Evolutionary conservation across 164 flowering plant species (phyloP), one percentile per base, ranked within the genome.

Genomic region (Nelumbo lutea): DNA sequence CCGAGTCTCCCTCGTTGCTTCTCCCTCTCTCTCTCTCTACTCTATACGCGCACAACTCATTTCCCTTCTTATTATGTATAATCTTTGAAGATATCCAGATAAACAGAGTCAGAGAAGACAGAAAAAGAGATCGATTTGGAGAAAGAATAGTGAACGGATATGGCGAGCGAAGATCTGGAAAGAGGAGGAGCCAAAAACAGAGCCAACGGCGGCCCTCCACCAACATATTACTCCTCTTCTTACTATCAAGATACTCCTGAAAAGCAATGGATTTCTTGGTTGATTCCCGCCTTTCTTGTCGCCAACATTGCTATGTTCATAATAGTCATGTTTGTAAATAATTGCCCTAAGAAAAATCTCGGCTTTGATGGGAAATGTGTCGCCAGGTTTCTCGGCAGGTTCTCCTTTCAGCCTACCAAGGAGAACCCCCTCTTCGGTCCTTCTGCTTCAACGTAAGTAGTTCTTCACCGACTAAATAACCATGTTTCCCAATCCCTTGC

Each of bases 391-490:
- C 88, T 90, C 4, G 88, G 90, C 9, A 75, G 96, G 68, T 81
- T 90, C 68, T 88, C 96, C 1, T 93, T 93, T 70, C 77, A 93
- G 82, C 96, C 98, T 7, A 66, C 85, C 50, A 68, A 64, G 53
- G 87, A 86, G 57, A 90, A 93, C 79, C 96, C 96, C 39, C 85
- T 93, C 47, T 79, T 89, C 44, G 98, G 96, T 11, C 96, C 98
- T 61, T 90, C 96, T 76, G 79, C 95, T 65, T 41, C 69, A 7
- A 83, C 95, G 98, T 93, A 80, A 81, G 73, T 50, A 56, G 48
- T 72, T 57, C 39, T 47, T 9, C 53, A n/a, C n/a, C n/a, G n/a
- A n/a, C n/a, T n/a, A n/a, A 0, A 51, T 73, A 42, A 59, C 57
- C 50, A 27, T n/a, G n/a, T 53, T n/a, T 41, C 41, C 68, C 14